Percentiles rank a stretch among this genome's conserved stretches.
phyloP scores from a whole-genome alignment of 2,329 filamentous ascomycete species.

The Cadophora gregata region DNA sequence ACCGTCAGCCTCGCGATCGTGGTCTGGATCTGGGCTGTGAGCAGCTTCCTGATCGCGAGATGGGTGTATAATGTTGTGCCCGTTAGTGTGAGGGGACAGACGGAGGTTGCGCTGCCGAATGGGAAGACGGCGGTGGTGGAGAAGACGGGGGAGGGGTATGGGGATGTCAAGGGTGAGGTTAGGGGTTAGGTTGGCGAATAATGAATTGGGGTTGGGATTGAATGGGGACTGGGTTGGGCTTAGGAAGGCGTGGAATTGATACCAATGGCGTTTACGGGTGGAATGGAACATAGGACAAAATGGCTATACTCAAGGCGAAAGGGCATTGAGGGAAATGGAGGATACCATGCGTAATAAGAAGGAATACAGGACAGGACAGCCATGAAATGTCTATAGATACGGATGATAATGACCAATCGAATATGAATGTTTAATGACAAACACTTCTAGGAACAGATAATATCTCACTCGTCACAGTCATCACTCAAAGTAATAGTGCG shows the following conservation, averaged over 20 bases:
- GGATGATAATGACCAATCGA: background rate
- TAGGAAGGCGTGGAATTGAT: background rate
- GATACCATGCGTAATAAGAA: background rate
- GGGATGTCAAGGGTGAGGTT: slow-evolving; percentile 24
- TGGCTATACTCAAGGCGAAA: background rate
- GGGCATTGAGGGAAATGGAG: background rate
- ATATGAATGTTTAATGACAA: slow-evolving; percentile 5
- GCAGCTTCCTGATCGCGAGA: slow-evolving; percentile 58
- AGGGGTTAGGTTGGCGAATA: slow-evolving; percentile 34
- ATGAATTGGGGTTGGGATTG: background rate
- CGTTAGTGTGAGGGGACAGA: slow-evolving; percentile 30
- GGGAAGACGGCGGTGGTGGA: slow-evolving; percentile 35
- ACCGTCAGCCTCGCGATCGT: slow-evolving; percentile 66
- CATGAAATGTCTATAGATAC: background rate
- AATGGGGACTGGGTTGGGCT: background rate
- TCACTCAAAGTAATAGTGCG: background rate
- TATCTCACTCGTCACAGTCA: background rate
- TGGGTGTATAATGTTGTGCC: slow-evolving; percentile 52
- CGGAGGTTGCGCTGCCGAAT: slow-evolving; percentile 33
- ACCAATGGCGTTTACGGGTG: background rate
- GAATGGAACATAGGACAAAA: slow-evolving; percentile 1
- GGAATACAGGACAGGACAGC: background rate
- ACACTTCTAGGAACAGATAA: background rate
- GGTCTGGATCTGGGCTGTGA: slow-evolving; percentile 71
- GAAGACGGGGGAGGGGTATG: slow-evolving; percentile 35